Percentiles rank a stretch among this genome's conserved stretches.
Conservation (phyloP, 129 eudicot species). For the Mikania micrantha region DNA sequence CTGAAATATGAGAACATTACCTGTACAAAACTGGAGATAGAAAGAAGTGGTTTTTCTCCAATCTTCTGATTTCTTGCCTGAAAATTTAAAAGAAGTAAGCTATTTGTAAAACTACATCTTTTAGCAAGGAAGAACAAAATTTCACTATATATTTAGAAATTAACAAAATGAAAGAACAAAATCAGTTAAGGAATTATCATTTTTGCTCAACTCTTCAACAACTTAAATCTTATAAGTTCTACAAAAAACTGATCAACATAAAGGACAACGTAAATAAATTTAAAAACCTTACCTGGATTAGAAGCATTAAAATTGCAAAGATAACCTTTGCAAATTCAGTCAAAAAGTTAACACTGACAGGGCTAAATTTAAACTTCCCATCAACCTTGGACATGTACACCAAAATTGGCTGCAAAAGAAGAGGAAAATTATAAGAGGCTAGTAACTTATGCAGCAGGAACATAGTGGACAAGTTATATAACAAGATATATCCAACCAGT, state of each 20-base stretch:
- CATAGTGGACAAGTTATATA: constrained; percentile 4
- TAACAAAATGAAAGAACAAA: not conserved
- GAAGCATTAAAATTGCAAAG: constrained; percentile 92
- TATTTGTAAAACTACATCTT: not conserved
- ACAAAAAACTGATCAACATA: not conserved
- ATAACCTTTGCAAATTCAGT: constrained; percentile 83
- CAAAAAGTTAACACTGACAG: constrained; percentile 94
- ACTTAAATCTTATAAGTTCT: not conserved
- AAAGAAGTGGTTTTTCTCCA: constrained; percentile 93
- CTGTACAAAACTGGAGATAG: constrained; percentile 82
- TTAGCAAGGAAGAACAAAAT: constrained; percentile 2
- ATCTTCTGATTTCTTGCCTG: constrained; percentile 90
- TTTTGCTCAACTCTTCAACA: not conserved
- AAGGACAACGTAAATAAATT: not conserved
- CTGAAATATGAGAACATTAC: constrained; percentile 26
- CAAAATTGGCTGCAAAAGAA: constrained; percentile 77
- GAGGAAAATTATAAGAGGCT: not conserved
- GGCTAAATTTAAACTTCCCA: constrained; percentile 96
- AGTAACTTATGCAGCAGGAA: constrained; percentile 13
- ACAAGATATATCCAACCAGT: constrained; percentile 4
- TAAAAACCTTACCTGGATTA: constrained; percentile 59
- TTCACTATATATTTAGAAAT: not conserved
- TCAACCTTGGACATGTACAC: constrained; percentile 99
- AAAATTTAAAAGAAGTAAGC: constrained; percentile 14
- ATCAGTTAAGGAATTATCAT: not conserved